These are phyloP conservation scores for Kregervanrija pseudodelftensis DNA, from an alignment of 805 yeast genomes.

Conservation along the genomic window DNA sequence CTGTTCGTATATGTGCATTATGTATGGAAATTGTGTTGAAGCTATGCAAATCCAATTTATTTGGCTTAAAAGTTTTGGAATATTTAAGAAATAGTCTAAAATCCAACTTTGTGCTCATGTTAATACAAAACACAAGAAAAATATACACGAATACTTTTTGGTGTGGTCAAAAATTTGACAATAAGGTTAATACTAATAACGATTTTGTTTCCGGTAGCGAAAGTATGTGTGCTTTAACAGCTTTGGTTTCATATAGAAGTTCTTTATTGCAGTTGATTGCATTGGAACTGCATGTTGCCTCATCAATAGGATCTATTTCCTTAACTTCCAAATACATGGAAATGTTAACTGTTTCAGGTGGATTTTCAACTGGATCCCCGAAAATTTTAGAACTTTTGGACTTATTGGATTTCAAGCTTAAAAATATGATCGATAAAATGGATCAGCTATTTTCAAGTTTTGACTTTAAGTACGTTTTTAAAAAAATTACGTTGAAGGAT, in stretches of 20 bases:
- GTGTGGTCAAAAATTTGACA: conserved; percentile 40
- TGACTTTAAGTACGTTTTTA: conserved; percentile 35
- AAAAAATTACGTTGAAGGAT: conserved; percentile 29
- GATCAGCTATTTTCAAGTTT: conserved; percentile 29
- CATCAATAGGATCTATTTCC: conserved; percentile 39
- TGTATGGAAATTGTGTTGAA: conserved; percentile 57
- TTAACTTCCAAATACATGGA: conserved; percentile 46
- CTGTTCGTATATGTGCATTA: conserved; percentile 50
- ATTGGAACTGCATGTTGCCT: conserved; percentile 60
- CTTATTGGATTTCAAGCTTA: conserved; percentile 50
- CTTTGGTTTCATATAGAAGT: conserved; percentile 57
- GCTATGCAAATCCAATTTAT: conserved; percentile 48
- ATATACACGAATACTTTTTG: conserved; percentile 50
- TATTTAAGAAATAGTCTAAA: conserved; percentile 39
- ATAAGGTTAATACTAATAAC: conserved; percentile 32
- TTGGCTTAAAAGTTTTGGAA: conserved; percentile 44
- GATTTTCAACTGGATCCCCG: conserved; percentile 53
- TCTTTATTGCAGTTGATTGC: conserved; percentile 58
- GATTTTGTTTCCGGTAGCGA: conserved; percentile 28
- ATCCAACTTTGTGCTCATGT: conserved; percentile 40
- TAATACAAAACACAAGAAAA: conserved; percentile 47
- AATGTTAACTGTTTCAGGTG: conserved; percentile 42
- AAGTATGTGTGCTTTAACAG: conserved; percentile 46
- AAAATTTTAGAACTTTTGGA: conserved; percentile 66
- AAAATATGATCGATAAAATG: conserved; percentile 36